These are phyloP conservation scores for Xylaria polymorpha DNA, from an alignment of 2,329 filamentous ascomycete species.

Conservation along the genomic window DNA sequence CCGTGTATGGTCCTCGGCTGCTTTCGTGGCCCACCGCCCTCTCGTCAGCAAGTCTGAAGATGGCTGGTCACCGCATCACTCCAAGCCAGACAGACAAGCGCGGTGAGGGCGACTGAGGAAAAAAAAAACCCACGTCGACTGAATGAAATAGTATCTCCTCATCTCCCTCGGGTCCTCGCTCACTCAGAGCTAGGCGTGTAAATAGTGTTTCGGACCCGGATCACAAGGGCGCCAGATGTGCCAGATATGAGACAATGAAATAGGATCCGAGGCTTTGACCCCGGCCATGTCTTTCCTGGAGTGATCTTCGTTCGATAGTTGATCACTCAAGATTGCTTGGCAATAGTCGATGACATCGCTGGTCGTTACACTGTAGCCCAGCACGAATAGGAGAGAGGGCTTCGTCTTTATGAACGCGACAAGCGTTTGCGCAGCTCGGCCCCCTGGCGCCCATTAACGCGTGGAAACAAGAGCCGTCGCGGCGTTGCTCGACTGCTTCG, in stretches of 20 bases:
- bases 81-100: not conserved
- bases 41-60: not conserved
- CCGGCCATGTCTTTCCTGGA: slow-evolving; percentile 11
- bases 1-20: slow-evolving; percentile 6
- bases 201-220: slow-evolving; percentile 7
- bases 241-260: slow-evolving; percentile 27
- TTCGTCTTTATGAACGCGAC: slow-evolving; percentile 50
- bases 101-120: not conserved
- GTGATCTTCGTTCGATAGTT: slow-evolving; percentile 19
- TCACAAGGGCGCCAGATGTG: slow-evolving; percentile 4
- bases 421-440: slow-evolving; percentile 26
- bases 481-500: slow-evolving; percentile 30
- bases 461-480: slow-evolving; percentile 43
- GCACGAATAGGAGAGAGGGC: slow-evolving; percentile 34
- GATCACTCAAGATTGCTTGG: slow-evolving; percentile 16
- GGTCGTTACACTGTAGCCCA: slow-evolving; percentile 1
- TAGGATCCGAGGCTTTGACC: slow-evolving; percentile 19
- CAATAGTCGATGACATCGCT: slow-evolving; percentile 14
- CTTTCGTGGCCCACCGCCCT: slow-evolving; percentile 1
- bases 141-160: slow-evolving; percentile 12
- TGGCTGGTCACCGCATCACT: slow-evolving; percentile 18
- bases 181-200: slow-evolving; percentile 29
- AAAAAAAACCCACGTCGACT: slow-evolving; percentile 14
- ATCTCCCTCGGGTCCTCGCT: slow-evolving; percentile 29
- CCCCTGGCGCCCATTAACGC: slow-evolving; percentile 46